Evolutionary conservation across 768 basidiomycete genomes (phyloP).

Genomic region (Termitomyces sp.): DNA sequence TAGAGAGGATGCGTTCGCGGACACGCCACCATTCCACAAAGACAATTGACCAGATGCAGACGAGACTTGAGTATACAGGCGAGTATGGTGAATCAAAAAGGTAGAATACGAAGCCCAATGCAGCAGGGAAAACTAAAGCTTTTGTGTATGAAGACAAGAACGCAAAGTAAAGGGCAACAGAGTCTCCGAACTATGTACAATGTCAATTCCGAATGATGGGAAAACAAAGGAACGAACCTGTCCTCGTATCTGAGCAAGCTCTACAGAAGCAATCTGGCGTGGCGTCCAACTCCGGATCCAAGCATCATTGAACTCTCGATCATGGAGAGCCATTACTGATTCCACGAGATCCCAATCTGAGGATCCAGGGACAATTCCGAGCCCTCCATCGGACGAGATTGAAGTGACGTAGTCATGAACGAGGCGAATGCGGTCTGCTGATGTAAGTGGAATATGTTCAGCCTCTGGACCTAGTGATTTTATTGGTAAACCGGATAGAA

Average conservation of each 20-base stretch:
- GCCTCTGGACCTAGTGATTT: constrained; percentile 39
- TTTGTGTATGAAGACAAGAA: constrained; percentile 84
- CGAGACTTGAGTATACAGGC: constrained; percentile 64
- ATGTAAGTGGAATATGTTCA: constrained; percentile 43
- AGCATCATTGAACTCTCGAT: constrained; percentile 69
- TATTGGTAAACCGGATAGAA: constrained; percentile 67
- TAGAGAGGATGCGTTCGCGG: constrained; percentile 74
- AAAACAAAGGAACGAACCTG: constrained; percentile 36
- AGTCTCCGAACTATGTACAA: constrained; percentile 59
- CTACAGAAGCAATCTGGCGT: constrained; percentile 53
- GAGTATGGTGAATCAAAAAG: constrained; percentile 70
- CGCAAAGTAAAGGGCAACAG: constrained; percentile 81
- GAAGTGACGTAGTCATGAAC: constrained; percentile 69
- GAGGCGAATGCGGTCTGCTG: constrained; percentile 79
- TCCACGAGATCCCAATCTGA: constrained; percentile 77
- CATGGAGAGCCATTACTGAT: constrained; percentile 79
- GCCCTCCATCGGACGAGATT: constrained; percentile 68
- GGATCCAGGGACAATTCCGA: constrained; percentile 72
- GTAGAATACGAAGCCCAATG: constrained; percentile 64
- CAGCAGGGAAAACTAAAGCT: constrained; percentile 71
- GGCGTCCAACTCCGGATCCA: constrained; percentile 79
- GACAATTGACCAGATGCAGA: constrained; percentile 78
- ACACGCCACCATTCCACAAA: constrained; percentile 95
- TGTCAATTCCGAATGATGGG: neutral
- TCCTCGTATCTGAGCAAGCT: constrained; percentile 65